These are phyloP conservation scores for Sordariomycetes sp. DNA, from an alignment of 2,329 filamentous ascomycete species.

Conservation along the genomic window DNA sequence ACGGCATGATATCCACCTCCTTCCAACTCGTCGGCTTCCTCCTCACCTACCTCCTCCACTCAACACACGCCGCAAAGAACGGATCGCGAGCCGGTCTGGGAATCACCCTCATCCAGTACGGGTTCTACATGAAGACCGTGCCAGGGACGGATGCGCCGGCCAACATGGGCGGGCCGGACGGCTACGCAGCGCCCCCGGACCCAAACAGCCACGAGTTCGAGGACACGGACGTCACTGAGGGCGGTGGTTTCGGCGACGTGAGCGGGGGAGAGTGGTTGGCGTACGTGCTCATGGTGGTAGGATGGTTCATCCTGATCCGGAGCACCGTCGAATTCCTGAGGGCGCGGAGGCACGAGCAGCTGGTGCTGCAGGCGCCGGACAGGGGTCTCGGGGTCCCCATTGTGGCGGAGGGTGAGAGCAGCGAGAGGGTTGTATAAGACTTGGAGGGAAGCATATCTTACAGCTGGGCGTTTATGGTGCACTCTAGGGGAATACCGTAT, in stretches of 20 bases:
- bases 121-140: constrained; percentile 82
- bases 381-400: constrained; percentile 76
- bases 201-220: constrained; percentile 89
- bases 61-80: constrained; percentile 96
- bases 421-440: constrained; percentile 63
- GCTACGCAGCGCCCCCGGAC: constrained; percentile 65
- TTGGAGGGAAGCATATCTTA: too few relatives aligned
- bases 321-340: constrained; percentile 86
- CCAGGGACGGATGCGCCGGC: constrained; percentile 29
- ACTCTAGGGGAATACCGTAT: too few relatives aligned
- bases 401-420: constrained; percentile 74
- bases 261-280: constrained; percentile 79
- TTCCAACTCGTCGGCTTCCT: constrained; percentile 97
- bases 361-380: constrained; percentile 88
- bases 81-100: constrained; percentile 90
- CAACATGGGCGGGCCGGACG: constrained; percentile 40
- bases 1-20: constrained; percentile 93
- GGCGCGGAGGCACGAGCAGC: constrained; percentile 81
- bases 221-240: constrained; percentile 53
- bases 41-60: constrained; percentile 94
- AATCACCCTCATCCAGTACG: constrained; percentile 91
- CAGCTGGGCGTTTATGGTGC: too few relatives aligned
- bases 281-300: constrained; percentile 90
- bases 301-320: constrained; percentile 95
- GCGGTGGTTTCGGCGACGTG: constrained; percentile 44